Conservation (phyloP, 257 asterid species). For the Linaria vulgaris region DNA sequence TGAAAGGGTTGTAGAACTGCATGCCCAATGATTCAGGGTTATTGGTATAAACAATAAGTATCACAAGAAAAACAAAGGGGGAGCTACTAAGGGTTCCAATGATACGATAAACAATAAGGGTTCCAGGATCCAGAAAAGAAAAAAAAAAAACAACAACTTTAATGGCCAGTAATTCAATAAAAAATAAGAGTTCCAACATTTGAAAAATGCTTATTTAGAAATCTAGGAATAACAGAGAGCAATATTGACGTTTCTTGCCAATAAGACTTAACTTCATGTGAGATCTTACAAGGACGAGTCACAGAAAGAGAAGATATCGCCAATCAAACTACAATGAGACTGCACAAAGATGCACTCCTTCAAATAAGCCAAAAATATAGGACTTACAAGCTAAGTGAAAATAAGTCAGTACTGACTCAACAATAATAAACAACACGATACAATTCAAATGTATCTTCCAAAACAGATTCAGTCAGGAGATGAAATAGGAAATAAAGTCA, state of each 20-base stretch:
- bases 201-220: too few species aligned
- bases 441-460: conserved; percentile 10
- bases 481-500: conserved; percentile 30
- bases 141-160: too few species aligned
- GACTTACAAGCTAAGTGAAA: conserved; percentile 6
- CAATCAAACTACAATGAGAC: background rate
- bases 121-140: background rate
- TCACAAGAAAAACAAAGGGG: background rate
- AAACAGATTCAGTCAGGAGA: conserved; percentile 21
- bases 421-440: background rate
- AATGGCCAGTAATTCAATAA: conserved; percentile 16
- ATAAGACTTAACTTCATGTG: too few species aligned
- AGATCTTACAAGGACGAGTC: too few species aligned
- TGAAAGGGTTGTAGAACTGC: too few species aligned
- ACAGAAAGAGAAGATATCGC: too few species aligned
- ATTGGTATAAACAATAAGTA: too few species aligned
- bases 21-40: too few species aligned
- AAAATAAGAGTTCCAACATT: too few species aligned
- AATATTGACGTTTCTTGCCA: too few species aligned
- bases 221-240: too few species aligned
- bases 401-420: conserved; percentile 3
- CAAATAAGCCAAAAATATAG: background rate
- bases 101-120: background rate
- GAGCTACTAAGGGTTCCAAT: conserved; percentile 1
- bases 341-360: conserved; percentile 18